These are phyloP conservation scores for Barnettozyma sucrosica DNA, from an alignment of 805 yeast species.

Conservation along the genomic window DNA sequence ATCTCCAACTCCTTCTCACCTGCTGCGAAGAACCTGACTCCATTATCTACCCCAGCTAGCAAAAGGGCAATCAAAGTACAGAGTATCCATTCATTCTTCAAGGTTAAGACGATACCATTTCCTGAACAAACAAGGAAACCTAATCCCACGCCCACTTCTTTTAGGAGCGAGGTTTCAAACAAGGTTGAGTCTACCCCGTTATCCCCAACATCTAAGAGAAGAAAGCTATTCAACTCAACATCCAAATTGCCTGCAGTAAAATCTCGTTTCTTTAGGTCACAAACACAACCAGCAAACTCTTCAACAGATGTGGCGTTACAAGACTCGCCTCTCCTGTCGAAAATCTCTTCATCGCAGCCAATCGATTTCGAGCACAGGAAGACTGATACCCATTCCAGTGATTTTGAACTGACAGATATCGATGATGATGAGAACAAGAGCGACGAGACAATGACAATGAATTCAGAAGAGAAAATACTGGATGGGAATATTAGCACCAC, in stretches of 20 bases:
- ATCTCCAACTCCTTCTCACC: not conserved
- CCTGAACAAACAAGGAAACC: not conserved
- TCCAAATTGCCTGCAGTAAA: slow-evolving; percentile 7
- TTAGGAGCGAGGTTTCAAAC: not conserved
- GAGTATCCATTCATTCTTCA: slow-evolving; percentile 16
- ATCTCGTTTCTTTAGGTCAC: slow-evolving; percentile 17
- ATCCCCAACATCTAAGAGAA: slow-evolving; percentile 23
- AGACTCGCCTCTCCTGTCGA: not conserved
- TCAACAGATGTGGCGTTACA: not conserved
- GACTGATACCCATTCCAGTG: slow-evolving; percentile 17
- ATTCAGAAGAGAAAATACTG: not conserved
- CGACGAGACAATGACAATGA: not conserved
- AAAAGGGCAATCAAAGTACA: not conserved
- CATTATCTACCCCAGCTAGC: not conserved
- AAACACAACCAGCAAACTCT: slow-evolving; percentile 2
- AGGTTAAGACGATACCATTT: not conserved
- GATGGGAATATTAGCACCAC: not conserved
- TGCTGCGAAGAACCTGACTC: not conserved
- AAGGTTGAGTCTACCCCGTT: not conserved
- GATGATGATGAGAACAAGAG: slow-evolving; percentile 14
- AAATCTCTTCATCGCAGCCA: not conserved
- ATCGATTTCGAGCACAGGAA: not conserved
- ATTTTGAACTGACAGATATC: slow-evolving; percentile 25
- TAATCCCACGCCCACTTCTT: not conserved
- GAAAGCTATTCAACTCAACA: slow-evolving; percentile 12